Percentiles rank a stretch among this genome's conserved stretches.
Evolutionary conservation across 1,284 basidiomycete genomes (phyloP).

Genomic region (Apiotrichum laibachii): DNA sequence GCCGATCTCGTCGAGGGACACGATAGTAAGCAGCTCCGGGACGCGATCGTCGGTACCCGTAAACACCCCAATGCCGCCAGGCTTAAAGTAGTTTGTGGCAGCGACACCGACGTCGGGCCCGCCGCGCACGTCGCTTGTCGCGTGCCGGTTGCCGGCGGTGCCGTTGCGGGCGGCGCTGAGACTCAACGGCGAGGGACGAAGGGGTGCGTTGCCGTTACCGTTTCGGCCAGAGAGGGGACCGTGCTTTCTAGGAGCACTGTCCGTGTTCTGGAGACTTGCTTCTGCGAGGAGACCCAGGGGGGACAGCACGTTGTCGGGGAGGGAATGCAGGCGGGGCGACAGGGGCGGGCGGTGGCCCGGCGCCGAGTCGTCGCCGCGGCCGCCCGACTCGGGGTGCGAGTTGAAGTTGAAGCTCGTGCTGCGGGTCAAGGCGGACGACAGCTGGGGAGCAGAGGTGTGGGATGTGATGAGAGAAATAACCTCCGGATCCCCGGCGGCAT

Average conservation of each 20-base stretch:
- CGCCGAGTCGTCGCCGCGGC: slow-evolving; percentile 14
- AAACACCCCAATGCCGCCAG: slow-evolving; percentile 58
- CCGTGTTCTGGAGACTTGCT: slow-evolving; percentile 80
- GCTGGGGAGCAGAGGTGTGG: slow-evolving; percentile 52
- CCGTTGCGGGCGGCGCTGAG: slow-evolving; percentile 25
- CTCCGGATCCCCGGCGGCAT: slow-evolving; percentile 54
- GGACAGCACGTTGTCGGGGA: slow-evolving; percentile 87
- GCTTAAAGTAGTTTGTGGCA: slow-evolving; percentile 89
- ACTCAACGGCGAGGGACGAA: slow-evolving; percentile 36
- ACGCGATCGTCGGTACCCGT: slow-evolving; percentile 21
- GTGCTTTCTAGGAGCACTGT: slow-evolving; percentile 31
- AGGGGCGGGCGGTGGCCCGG: slow-evolving; percentile 42
- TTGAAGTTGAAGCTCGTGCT: slow-evolving; percentile 15
- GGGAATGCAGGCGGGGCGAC: slow-evolving; percentile 76
- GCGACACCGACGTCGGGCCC: slow-evolving; percentile 59
- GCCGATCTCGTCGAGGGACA: slow-evolving; percentile 76
- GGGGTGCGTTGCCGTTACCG: slow-evolving; percentile 26
- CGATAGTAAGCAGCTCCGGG: slow-evolving; percentile 84
- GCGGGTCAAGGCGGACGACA: slow-evolving; percentile 34
- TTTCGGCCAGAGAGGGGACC: slow-evolving; percentile 13
- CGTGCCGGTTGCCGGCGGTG: slow-evolving; percentile 22
- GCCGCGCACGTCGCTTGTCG: slow-evolving; percentile 42
- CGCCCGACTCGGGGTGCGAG: slow-evolving; percentile 12
- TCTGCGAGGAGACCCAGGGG: slow-evolving; percentile 87
- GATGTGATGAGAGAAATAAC: slow-evolving; percentile 79